Evolutionary conservation across 768 basidiomycete genomes (phyloP), one percentile per base, ranked within the genome.

Genomic region (Tephrocybe rancida): DNA sequence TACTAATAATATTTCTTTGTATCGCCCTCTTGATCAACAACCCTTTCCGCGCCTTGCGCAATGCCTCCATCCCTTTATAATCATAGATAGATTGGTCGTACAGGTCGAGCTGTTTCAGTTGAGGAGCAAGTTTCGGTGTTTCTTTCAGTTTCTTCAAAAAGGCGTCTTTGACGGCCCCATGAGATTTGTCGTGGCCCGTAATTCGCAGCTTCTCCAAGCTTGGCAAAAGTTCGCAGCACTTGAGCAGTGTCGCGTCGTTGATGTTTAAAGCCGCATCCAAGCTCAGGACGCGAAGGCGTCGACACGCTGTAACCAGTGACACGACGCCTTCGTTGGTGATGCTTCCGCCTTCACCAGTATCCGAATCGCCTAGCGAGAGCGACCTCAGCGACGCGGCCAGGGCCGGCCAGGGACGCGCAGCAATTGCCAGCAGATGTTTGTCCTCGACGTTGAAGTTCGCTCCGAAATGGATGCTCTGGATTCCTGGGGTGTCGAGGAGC

Each of bases 131-230:
- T 7, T 37, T 9, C 24, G 34, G 48, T 9, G 35, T 13, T 16
- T 1, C 48, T 38, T 48, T 48, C n/a, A 39, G 35, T 19, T 48
- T 19, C 35, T n/a, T 19, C 16, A 48, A 26, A 6, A 34, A n/a
- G 5, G 46, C 9, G 14, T 25, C 48, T 3, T 29, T n/a, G n/a
- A 48, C n/a, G 7, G 18, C 37, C 3, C 48, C 48, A 24, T 48
- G 35, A 19, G 26, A 34, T n/a, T 38, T 48, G 48, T 48, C 48
- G 48, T 48, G 35, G 22, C 48, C 48, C 13, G 48, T 48, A 34
- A 48, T 27, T 21, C 18, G 35, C 10, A 48, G 35, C 21, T 9
- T 24, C 32, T 50, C 48, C n/a, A 50, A 38, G 24, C 26, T n/a
- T 2, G 25, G n/a, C 16, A 37, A 50, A 1, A 26, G 21, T 24